Base-by-base conservation (phyloP, 306 rosid genomes). In the Cotoneaster glaucophyllus region DNA sequence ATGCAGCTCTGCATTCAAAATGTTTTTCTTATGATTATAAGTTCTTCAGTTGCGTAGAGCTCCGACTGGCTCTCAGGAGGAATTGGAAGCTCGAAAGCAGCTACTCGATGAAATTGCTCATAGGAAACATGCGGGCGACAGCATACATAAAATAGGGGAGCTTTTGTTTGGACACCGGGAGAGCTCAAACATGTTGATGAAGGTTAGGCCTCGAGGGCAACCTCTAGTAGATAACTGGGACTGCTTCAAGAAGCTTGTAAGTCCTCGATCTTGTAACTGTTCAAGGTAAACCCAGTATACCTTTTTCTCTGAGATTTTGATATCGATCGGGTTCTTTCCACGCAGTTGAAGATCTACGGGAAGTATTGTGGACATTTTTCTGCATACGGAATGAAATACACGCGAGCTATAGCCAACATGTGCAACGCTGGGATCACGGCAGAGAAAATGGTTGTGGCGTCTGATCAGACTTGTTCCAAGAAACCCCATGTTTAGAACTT, bases 211-310 rank as follows among this genome's bases (percentile, higher is more conserved):
- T 11, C 21, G 66, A 0, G 93, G 91, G 11, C 83, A 84, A 6
- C 80, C 95, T 34, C 80, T 86, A 13, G 91, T 89, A 1, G 89
- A 89, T 66, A 90, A 89, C 74, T 92, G 95, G 97, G 78, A 84
- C 64, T 89, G 95, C 77, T 68, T 88, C 11, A 87, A 78, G 81
- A 78, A 62, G 63, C 74, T 86, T 58, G 91, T 90, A 82, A 86
- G 85, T 64, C 71, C 18, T 22, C 43, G 12, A 41, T 41, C 44
- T 41, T 41, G 0, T 41, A 41, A 41, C 44, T 41, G 44, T 41
- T 57, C 3, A 39, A 44, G 3, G 32, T 56, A 25, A 3, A 25
- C 12, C 29, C 6, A 10, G 2, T 11, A 3, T 9, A 18, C 32
- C 26, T 73, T n/a, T 67, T 8, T 44, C 25, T 71, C 48, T 1